These are phyloP conservation scores for Aquilaria agallochum DNA, from an alignment of 441 rosid genomes.

Conservation along the genomic window DNA sequence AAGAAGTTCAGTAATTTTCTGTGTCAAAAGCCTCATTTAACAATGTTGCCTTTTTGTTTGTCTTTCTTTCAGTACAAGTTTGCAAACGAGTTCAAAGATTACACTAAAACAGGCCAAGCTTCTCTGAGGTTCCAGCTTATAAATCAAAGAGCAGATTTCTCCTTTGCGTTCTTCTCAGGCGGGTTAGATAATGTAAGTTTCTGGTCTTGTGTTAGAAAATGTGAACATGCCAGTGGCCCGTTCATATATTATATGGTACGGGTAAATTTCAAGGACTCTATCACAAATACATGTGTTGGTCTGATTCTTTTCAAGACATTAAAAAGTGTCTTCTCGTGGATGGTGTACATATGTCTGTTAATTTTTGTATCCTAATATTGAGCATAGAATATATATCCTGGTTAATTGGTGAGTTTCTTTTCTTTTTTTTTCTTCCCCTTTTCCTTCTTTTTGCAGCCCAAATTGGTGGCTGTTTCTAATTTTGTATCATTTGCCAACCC, in stretches of 20 bases:
- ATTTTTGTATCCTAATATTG: no score
- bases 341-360: no score
- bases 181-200: conserved; percentile 52
- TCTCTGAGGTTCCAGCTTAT: conserved; percentile 67
- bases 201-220: neutral
- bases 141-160: conserved; percentile 90
- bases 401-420: neutral
- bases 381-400: no score
- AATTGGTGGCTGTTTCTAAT: conserved; percentile 68
- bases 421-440: neutral
- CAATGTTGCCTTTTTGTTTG: conserved; percentile 6
- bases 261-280: no score
- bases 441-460: conserved; percentile 51
- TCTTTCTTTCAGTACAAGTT: conserved; percentile 57
- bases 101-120: conserved; percentile 56
- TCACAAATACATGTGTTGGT: no score
- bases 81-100: conserved; percentile 42
- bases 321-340: no score
- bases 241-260: no score
- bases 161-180: conserved; percentile 76
- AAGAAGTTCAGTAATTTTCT: neutral
- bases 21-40: neutral
- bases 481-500: conserved; percentile 57
- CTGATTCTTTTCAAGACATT: no score
- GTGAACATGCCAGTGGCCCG: no score